Evolutionary conservation across 331 rosid species (phyloP).

Genomic region (Acacia concinna): DNA sequence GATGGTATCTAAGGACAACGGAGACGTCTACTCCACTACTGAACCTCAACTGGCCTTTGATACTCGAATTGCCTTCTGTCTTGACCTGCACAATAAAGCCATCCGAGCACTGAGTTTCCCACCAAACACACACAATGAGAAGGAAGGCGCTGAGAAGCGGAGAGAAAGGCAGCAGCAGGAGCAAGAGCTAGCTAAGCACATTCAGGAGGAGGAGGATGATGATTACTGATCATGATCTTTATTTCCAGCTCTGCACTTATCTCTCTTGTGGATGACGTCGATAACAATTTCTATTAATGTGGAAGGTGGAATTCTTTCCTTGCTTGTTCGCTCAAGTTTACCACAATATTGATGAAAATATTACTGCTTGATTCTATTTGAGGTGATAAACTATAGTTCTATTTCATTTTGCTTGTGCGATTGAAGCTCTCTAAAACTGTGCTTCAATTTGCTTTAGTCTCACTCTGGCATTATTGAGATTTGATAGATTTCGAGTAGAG

Average conservation of each 20-base stretch:
- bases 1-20: constrained; percentile 81
- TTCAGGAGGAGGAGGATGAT: constrained; percentile 49
- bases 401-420: constrained; percentile 2
- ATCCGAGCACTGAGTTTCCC: constrained; percentile 74
- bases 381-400: constrained; percentile 11
- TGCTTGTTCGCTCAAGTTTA: not conserved
- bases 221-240: constrained; percentile 32
- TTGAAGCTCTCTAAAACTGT: not conserved
- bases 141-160: constrained; percentile 62
- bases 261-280: constrained; percentile 6
- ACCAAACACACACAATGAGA: constrained; percentile 36
- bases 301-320: not conserved
- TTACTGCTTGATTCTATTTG: not conserved
- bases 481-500: not conserved
- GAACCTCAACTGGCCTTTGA: constrained; percentile 73
- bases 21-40: constrained; percentile 73
- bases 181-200: constrained; percentile 84
- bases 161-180: constrained; percentile 86
- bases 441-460: not conserved
- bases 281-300: not conserved
- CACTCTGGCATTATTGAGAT: not conserved
- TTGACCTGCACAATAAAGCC: constrained; percentile 74
- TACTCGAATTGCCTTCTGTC: constrained; percentile 78
- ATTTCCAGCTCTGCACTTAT: constrained; percentile 10
- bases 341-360: not conserved